Evolutionary conservation across 208 protist genomes (phyloP), one percentile per base, ranked within the genome.

Genomic region (Naegleria lovaniensis): DNA sequence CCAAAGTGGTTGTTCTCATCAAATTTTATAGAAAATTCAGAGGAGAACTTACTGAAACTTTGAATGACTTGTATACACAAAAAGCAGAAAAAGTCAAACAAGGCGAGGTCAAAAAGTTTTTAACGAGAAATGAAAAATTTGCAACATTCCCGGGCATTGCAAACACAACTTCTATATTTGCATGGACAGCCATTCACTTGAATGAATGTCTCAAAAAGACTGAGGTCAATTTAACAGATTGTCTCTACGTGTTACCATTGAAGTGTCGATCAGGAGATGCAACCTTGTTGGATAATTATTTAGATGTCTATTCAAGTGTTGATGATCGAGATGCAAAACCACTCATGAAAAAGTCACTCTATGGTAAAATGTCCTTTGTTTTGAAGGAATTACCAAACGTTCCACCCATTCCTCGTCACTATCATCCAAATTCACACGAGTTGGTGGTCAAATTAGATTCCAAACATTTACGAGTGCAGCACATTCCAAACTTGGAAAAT

Each of bases 61-160:
- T 79, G 29, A 79, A 79, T 33, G 67, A 79, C 36, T 79, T 79
- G 0, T 79, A 79, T 36, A 79, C 29, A 36, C 67, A 79, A 79
- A 79, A 79, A 79, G 29, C 67, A 79, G 67, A 79, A 36, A 79
- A 79, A 33, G 67, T 79, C 5, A 79, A 79, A 79, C 67, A 79
- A 79, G 29, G 67, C 6, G 67, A 79, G 25, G 67, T 79, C 5
- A 79, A 79, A 79, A 79, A 79, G 67, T 79, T 36, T 33, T 36
- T 79, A 0, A 79, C 67, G n/a, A 79, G n/a, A 9, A 79, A 79
- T 79, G 67, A 79, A 36, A 79, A 79, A 36, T 79, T 79, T 9
- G 25, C 25, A 25, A 36, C 67, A 2, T 79, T 79, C 67, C 67
- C 67, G 9, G 16, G 16, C 7, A n/a, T 79, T 79, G 67, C 29